These are phyloP conservation scores for Cupressus sempervirens DNA, from an alignment of 75 land plant species.

Conservation along the genomic window DNA sequence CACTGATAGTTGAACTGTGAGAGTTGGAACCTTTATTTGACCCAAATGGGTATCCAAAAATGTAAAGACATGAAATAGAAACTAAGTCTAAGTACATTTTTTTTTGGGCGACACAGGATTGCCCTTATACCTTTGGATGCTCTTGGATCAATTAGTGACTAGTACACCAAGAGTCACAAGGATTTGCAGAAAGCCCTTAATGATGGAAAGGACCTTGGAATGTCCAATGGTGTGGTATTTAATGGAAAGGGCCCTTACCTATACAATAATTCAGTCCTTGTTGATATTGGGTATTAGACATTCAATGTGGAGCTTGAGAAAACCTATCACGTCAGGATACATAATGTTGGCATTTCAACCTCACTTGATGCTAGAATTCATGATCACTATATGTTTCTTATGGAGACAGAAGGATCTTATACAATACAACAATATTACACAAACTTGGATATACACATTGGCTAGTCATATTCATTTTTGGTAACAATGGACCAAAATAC, in stretches of 20 bases:
- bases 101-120: too few relatives aligned
- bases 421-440: constrained; percentile 74
- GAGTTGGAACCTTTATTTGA: too few relatives aligned
- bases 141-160: constrained; percentile 89
- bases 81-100: too few relatives aligned
- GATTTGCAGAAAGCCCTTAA: constrained; percentile 50
- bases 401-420: constrained; percentile 89
- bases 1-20: too few relatives aligned
- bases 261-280: constrained; percentile 54
- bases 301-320: constrained; percentile 68
- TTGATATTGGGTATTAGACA: constrained; percentile 43
- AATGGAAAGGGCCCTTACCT: constrained; percentile 81
- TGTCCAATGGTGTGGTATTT: constrained; percentile 78
- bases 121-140: too few relatives aligned
- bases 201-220: constrained; percentile 59
- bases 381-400: constrained; percentile 64
- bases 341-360: constrained; percentile 69
- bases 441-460: constrained; percentile 83
- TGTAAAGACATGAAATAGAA: too few relatives aligned
- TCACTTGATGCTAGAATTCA: constrained; percentile 86
- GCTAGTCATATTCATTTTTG: constrained; percentile 84
- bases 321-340: constrained; percentile 74
- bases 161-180: constrained; percentile 82
- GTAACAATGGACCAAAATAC: constrained; percentile 88
- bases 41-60: too few relatives aligned